These are phyloP conservation scores for Pythium aquatile DNA, from an alignment of 352 stramenopile genomes.

Conservation along the genomic window DNA sequence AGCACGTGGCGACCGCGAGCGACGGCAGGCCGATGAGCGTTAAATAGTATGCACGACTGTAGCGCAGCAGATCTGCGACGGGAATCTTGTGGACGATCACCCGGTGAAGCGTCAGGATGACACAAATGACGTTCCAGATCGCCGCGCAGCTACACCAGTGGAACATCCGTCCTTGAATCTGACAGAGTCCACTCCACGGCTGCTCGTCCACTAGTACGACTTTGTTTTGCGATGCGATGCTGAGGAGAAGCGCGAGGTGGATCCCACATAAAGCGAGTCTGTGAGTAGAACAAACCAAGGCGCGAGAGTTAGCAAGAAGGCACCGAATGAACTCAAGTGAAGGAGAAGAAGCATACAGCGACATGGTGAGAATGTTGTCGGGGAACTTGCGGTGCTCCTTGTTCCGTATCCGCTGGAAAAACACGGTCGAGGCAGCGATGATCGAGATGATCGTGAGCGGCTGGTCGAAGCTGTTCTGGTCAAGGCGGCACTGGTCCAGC, in stretches of 20 bases:
- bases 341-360: slow-evolving; percentile 24
- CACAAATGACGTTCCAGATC: slow-evolving; percentile 34
- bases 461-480: slow-evolving; percentile 34
- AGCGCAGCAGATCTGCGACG: slow-evolving; percentile 20
- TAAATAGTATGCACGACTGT: slow-evolving; percentile 25
- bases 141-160: slow-evolving; percentile 36
- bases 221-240: slow-evolving; percentile 29
- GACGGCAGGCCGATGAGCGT: slow-evolving; percentile 25
- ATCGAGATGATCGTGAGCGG: slow-evolving; percentile 32
- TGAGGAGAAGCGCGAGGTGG: slow-evolving; percentile 33
- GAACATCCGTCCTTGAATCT: slow-evolving; percentile 30
- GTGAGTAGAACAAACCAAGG: not conserved
- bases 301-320: not conserved
- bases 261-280: slow-evolving; percentile 31
- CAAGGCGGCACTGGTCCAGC: slow-evolving; percentile 25
- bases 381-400: slow-evolving; percentile 35
- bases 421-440: slow-evolving; percentile 22
- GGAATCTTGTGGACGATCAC: slow-evolving; percentile 33
- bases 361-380: slow-evolving; percentile 32
- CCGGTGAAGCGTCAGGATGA: slow-evolving; percentile 19
- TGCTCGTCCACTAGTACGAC: slow-evolving; percentile 24
- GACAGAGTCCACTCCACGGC: slow-evolving; percentile 29
- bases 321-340: not conserved
- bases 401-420: slow-evolving; percentile 31
- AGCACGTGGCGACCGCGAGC: slow-evolving; percentile 27